Base-by-base conservation (phyloP, 371 early-diverging fungal species). In the Rhizopus arrhizus region DNA sequence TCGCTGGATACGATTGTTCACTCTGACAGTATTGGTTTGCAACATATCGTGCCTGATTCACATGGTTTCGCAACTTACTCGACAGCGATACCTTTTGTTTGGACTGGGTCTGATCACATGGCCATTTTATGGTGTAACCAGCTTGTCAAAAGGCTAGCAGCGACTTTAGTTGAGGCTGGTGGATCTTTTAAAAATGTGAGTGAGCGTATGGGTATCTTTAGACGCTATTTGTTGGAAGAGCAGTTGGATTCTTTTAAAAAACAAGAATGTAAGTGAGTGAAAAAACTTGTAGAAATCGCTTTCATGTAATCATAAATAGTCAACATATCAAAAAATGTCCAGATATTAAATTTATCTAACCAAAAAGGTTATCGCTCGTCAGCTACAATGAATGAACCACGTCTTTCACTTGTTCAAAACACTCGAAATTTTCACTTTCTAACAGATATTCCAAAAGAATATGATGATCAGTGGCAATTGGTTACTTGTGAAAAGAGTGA, bases 71-170 rank as follows among this genome's bases (percentile, higher is more conserved):
- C 90, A 28, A 83, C 83, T 0, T 84, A 87, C 50, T 81, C 95
- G 2, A 88, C 94, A 15, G 83, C 85, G 0, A 84, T 96, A 36
- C 91, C 92, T 10, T 69, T 78, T 12, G 95, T 93, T 6, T 97
- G 98, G 98, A 85, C 90, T 7, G 79, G 91, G 3, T 82, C 87
- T 32, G 97, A 97, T 65, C 98, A 97, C 71, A 86, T 89, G 64
- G 85, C 89, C 16, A 90, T 95, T 47, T 68, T 97, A 47, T 97
- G 98, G 98, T 97, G 97, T 58, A 89, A 90, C 58, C 97, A 97
- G 73, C 78, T 96, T 51, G 85, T 88, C 6, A 74, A 77, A 9
- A 66, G 69, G 4, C 64, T 90, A 12, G 76, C 86, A 0, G 55
- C 67, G 3, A 69, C 87, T 12, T 53, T 87, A 12, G 80, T 85